phyloP scores from a whole-genome alignment of 164 flowering plant genomes.

The Berberis vulgaris region DNA sequence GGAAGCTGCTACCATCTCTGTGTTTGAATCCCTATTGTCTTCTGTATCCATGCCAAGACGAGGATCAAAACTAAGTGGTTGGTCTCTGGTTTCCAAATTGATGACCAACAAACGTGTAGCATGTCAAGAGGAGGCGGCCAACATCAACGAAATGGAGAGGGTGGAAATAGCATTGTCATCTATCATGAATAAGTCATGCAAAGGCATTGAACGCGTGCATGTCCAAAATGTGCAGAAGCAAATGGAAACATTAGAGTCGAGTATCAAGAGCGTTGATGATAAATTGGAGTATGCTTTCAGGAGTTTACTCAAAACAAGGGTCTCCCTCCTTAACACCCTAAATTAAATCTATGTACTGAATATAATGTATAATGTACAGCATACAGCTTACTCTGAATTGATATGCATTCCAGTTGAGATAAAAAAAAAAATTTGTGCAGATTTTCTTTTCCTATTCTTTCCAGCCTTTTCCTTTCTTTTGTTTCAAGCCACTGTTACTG shows the following conservation, averaged over 20 bases:
- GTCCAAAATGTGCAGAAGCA: slow-evolving; percentile 8
- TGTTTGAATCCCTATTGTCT: slow-evolving; percentile 5
- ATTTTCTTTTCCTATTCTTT: no score
- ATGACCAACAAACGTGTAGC: slow-evolving; percentile 14
- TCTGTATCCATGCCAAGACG: not conserved
- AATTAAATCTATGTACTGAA: not conserved
- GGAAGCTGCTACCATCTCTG: not conserved
- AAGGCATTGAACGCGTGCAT: not conserved
- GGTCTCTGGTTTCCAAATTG: slow-evolving; percentile 24
- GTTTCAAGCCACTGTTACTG: no score
- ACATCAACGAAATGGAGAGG: slow-evolving; percentile 14
- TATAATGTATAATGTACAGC: no score
- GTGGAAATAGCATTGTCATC: slow-evolving; percentile 15
- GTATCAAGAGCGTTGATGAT: slow-evolving; percentile 22
- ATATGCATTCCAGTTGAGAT: no score
- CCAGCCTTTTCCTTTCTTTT: no score
- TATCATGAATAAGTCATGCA: slow-evolving; percentile 3
- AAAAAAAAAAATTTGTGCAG: no score
- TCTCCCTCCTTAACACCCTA: slow-evolving; percentile 24
- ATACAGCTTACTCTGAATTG: no score
- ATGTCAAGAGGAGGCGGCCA: slow-evolving; percentile 9
- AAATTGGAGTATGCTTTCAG: slow-evolving; percentile 26
- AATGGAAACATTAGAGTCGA: slow-evolving; percentile 19
- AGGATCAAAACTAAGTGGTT: slow-evolving; percentile 1
- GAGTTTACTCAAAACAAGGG: slow-evolving; percentile 29